Evolutionary conservation across 2,329 filamentous ascomycete genomes (phyloP).

Genomic region (Didymella lethalis): DNA sequence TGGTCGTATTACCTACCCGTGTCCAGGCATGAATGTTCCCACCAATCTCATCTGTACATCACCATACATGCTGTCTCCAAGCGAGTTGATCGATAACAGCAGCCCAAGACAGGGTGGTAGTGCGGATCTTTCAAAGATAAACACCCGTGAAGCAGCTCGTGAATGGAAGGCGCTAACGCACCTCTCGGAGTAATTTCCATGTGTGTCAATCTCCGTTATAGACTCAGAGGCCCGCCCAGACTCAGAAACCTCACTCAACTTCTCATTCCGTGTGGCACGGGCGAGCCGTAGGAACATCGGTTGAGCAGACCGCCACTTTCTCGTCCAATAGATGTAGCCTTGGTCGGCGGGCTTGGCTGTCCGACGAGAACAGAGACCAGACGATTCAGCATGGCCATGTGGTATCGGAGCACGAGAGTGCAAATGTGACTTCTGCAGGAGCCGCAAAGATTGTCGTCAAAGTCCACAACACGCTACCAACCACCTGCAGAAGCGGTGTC

Average conservation of each 20-base stretch:
- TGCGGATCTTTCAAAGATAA: not conserved
- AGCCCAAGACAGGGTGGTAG: not conserved
- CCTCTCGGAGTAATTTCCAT: constrained; percentile 12
- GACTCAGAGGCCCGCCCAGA: not conserved
- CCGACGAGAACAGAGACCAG: not conserved
- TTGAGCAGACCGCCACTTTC: constrained; percentile 2
- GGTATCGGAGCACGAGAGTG: constrained; percentile 3
- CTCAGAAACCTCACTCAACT: not conserved
- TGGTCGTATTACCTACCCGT: not conserved
- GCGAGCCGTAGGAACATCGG: not conserved
- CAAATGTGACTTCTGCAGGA: constrained; percentile 3
- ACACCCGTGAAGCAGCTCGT: not conserved
- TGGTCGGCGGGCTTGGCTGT: not conserved
- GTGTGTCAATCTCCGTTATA: constrained; percentile 1
- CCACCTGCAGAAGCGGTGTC: constrained; percentile 27
- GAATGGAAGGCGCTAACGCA: constrained; percentile 1
- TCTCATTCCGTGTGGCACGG: constrained; percentile 9
- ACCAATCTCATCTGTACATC: not conserved
- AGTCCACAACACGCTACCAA: constrained; percentile 28
- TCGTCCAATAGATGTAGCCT: not conserved
- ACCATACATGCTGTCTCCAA: not conserved
- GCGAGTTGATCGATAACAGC: not conserved
- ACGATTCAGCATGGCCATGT: constrained; percentile 20
- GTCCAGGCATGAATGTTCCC: not conserved
- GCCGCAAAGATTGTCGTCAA: constrained; percentile 25